Conservation (phyloP, 2,329 filamentous ascomycete genomes). For the Fusarium torreyae region DNA sequence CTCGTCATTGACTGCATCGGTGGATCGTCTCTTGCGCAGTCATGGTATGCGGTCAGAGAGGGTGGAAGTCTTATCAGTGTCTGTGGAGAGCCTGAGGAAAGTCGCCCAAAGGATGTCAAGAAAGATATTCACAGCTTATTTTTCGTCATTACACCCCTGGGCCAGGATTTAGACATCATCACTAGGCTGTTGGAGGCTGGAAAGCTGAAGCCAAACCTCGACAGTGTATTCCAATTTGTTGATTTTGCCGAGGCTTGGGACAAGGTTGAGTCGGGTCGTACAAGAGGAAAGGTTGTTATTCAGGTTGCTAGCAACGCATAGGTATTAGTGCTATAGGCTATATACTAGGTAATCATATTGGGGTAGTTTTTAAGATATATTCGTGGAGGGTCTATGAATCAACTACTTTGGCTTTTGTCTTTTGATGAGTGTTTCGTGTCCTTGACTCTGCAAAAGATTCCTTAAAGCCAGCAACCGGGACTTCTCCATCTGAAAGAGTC, state of each 20-base stretch:
- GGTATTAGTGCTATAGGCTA: no score
- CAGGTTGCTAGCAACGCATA: constrained; percentile 6
- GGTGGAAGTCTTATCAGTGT: constrained; percentile 31
- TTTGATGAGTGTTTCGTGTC: no score
- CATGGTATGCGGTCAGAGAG: constrained; percentile 34
- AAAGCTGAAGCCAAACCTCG: constrained; percentile 32
- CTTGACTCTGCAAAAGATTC: no score
- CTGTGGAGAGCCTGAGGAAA: constrained; percentile 24
- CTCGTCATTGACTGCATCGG: constrained; percentile 41
- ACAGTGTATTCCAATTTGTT: constrained; percentile 29
- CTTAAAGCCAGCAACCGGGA: no score
- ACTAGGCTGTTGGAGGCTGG: constrained; percentile 30
- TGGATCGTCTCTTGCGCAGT: constrained; percentile 12
- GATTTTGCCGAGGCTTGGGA: constrained; percentile 36
- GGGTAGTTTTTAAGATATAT: no score
- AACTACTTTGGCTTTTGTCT: no score
- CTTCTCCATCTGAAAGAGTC: no score
- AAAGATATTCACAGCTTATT: constrained; percentile 16
- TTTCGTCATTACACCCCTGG: constrained; percentile 35
- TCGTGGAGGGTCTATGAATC: no score
- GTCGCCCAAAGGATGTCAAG: constrained; percentile 20
- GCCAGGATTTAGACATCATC: constrained; percentile 31
- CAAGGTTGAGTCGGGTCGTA: constrained; percentile 30
- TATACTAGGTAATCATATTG: no score
- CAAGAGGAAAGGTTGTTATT: constrained; percentile 37